Evolutionary conservation across 176 grass and related monocot species (phyloP), one percentile per base, ranked within the genome.

Genomic region (Coix lacrymajobi): DNA sequence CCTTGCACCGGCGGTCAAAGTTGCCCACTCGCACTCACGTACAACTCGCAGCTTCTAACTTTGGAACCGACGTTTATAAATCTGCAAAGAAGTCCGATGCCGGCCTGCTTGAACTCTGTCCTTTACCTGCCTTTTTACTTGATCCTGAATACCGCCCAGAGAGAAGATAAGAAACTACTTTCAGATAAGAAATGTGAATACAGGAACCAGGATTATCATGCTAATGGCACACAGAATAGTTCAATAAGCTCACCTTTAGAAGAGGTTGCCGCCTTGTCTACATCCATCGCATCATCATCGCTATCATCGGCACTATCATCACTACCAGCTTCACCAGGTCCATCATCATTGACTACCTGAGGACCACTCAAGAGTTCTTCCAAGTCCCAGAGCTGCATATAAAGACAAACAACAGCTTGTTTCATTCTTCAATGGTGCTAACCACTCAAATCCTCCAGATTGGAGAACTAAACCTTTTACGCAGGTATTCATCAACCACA

Each of bases 301-400:
- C 51, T 79, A 30, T 94, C 61, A 2, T 79, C 58, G 0, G 95
- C 86, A 6, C 79, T 82, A 41, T 94, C 76, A 30, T 89, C 91
- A 24, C 80, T 82, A 73, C 89, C 91, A 19, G 82, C 43, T 76
- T 88, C 73, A 85, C 49, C 61, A 6, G 51, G 26, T 38, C 78
- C 79, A 54, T 30, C 29, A 44, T 70, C 83, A 51, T 86, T 62
- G 34, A 61, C 78, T 69, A 44, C 36, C 39, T 75, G 91, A 32
- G 73, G 76, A 40, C 78, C 80, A 72, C 40, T 90, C 80, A 99
- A 48, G 45, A 96, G 89, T 64, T 99, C 96, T 88, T 96, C 76
- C 81, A 99, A 84, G 82, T 96, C 87, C 96, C 96, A 99, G 4
- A 99, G 78, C 93, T 98, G 86, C 61, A 84, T 43, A 84, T 33